Evolutionary conservation across 2,329 filamentous ascomycete species (phyloP), one percentile per base, ranked within the genome.

Genomic region (Aspergillus hortae): DNA sequence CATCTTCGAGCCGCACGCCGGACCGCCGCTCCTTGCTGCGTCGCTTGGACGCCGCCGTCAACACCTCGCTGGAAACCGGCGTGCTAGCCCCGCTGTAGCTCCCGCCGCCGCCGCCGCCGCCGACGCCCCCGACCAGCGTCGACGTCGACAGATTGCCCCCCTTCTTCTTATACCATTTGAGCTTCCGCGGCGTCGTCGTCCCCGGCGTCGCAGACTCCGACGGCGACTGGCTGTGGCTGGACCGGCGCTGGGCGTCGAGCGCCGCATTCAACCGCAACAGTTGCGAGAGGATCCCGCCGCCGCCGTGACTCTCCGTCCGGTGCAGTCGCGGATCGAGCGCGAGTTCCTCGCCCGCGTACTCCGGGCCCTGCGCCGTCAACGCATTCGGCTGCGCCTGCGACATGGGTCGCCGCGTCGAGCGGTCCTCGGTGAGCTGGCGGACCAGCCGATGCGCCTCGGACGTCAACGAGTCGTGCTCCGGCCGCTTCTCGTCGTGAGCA

Each of bases 1-100:
- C 77, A 14, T 83, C 75, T 48, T 71, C 68, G 2, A 69, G 56
- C 17, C 61, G 55, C 21, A 61, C 51, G 15, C 59, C 52, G 4
- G 23, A 25, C 7, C 14, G 46, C 2, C 49, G 40, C 27, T 59
- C 59, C 7, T 62, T 58, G 5, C 57, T 58, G 6, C 59, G 64
- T 14, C 66, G 58, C 27, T 63, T 63, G 4, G 61, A 61, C 0
- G 66, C 66, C 3, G 63, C 64, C 1, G 60, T 61, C 1, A 67
- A 40, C 1, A 66, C 51, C 21, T 67, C 64, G 38, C 57, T 63
- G 2, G 63, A 61, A 5, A 66, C 58, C 0, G 66, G 66, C 0
- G 65, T 67, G 21, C 56, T 65, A 2, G 70, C 62, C 36, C 63
- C 64, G 43, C 65, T 67, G 19, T 61, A 38, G 19, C 33, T 63